Evolutionary conservation across 2,329 filamentous ascomycete species (phyloP), one percentile per base, ranked within the genome.

Genomic region (Cladosporium phlei): DNA sequence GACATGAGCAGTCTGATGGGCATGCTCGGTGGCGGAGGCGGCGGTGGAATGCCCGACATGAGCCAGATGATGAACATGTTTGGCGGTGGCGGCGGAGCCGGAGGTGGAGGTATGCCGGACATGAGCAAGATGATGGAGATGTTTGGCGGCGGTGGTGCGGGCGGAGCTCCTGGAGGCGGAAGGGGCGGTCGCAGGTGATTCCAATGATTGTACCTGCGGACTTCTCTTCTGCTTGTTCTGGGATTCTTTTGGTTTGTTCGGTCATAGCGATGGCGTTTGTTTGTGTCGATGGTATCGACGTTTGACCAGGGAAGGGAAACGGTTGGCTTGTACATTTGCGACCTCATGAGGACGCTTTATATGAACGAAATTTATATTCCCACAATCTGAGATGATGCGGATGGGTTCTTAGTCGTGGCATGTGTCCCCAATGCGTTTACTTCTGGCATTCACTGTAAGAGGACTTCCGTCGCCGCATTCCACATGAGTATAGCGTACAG

Each of bases 121-220:
- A 85, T 96, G 78, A 81, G 81, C 24, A 83, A 83, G 48, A 78
- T 97, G 70, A 91, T 94, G 80, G 91, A 93, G 75, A 94, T 95
- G 86, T 79, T 96, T 56, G 85, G 85, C 4, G 83, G 80, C 19
- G 79, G 73, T 8, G 73, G 68, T 12, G 64, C 61, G 35, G 66
- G 69, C 19, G 73, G 76, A 1, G 19, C 39, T 43, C 28, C 29
- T 17, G 83, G 80, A 1, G 73, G 68, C 24, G 84, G 82, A 21
- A 14, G 37, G 12, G 42, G 32, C 20, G 42, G 42, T 20, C 32
- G 32, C 29, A 32, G 42, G 12, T 45, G 16, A 22, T 24, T 27
- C 9, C 14, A 22, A 5, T 17, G n/a, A n/a, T n/a, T n/a, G n/a
- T 10, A 6, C 16, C 12, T 6, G 8, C 12, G 9, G 16, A 16